These are phyloP conservation scores for Shiraia bambusicola DNA, from an alignment of 2,329 filamentous ascomycete genomes.

Conservation along the genomic window DNA sequence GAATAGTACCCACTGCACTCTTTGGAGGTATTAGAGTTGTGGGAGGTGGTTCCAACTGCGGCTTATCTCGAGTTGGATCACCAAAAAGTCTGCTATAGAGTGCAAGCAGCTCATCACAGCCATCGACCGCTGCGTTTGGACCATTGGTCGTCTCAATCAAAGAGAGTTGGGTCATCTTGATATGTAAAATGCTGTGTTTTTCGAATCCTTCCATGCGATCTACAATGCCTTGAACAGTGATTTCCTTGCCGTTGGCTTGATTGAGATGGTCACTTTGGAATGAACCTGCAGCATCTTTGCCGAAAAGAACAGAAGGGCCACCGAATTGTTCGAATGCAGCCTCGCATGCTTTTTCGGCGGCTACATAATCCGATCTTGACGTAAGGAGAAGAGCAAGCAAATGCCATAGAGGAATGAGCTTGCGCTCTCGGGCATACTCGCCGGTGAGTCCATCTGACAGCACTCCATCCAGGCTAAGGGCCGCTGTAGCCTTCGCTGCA, in stretches of 20 bases:
- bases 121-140: constrained; percentile 81
- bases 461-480: constrained; percentile 35
- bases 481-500: constrained; percentile 40
- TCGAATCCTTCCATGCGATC: constrained; percentile 82
- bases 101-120: constrained; percentile 78
- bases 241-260: constrained; percentile 19
- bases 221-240: constrained; percentile 56
- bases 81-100: constrained; percentile 83
- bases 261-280: constrained; percentile 70
- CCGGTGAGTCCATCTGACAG: constrained; percentile 27
- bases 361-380: constrained; percentile 79
- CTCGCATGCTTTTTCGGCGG: constrained; percentile 80
- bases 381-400: constrained; percentile 82
- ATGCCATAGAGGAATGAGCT: constrained; percentile 85
- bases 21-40: constrained; percentile 59
- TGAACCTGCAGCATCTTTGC: constrained; percentile 52
- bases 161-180: constrained; percentile 91
- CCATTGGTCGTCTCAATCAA: constrained; percentile 83
- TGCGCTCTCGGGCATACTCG: constrained; percentile 56
- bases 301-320: constrained; percentile 69
- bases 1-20: constrained; percentile 65
- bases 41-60: constrained; percentile 45
- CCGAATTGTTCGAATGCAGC: constrained; percentile 89
- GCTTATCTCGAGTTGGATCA: constrained; percentile 47
- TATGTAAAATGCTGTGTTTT: constrained; percentile 83